Base-by-base conservation (phyloP, 768 basidiomycete species). In the Leccinum sublutescens region DNA sequence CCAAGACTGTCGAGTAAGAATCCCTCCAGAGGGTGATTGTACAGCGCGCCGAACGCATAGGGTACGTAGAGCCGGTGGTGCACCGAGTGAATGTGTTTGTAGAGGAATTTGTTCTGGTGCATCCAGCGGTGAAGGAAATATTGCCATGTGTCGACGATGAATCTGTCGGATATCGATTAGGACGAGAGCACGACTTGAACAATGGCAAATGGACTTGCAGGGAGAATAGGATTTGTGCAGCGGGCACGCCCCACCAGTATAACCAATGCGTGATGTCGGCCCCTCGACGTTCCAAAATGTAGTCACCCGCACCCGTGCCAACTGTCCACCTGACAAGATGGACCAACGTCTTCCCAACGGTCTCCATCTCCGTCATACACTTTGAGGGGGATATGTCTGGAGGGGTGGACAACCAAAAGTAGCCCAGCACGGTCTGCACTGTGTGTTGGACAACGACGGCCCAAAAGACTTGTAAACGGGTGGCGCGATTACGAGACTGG, bases 61-160 rank as follows among this genome's bases (percentile, higher is more conserved):
- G 97, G 95, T 7, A 96, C 94, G 71, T 98, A 96, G 8, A 99
- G 85, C 9, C 94, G 83, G 72, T 99, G 97, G 74, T 99, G 97
- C 75, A 89, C 87, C 0, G 93, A 93, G 74, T 99, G 97, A 63
- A 98, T 80, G 55, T 91, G 85, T 64, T 86, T 90, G 78, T 96
- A 99, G 33, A 98, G 80, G 75, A 84, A 98, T 64, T 86, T 90
- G 79, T 92, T 93, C 66, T 84, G 76, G 76, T 98, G 97, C 88
- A 97, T 93, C 47, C 78, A 74, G 40, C 96, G 93, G 71, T 99
- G 97, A 19, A 93, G 79, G 76, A 95, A 95, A 75, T 98, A 99
- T 73, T 99, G 95, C 94, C 94, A 98, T 33, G 95, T 95, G 77
- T 99, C 97, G 65, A 98, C 87, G 59, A 95, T 69, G 74, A 97